Conservation (phyloP, 2,329 filamentous ascomycete genomes). For the Talaromyces sp. region DNA sequence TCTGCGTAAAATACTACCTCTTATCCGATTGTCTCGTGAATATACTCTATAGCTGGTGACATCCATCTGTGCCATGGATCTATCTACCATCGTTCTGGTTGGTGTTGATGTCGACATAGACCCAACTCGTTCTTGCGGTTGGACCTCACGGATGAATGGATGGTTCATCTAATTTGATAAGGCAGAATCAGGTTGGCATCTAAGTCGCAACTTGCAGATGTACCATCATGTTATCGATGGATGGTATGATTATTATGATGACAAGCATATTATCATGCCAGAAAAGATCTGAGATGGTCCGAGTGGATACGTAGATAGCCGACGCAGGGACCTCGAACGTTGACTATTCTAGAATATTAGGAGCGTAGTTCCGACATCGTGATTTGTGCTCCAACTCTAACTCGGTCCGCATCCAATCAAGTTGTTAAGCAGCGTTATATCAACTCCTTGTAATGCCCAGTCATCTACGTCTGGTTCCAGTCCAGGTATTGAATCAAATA, state of each 20-base stretch:
- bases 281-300: not conserved
- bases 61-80: not conserved
- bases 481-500: not conserved
- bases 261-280: not conserved
- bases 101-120: not conserved
- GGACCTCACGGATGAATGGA: not conserved
- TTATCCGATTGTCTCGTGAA: not conserved
- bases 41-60: not conserved
- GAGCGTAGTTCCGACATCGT: not conserved
- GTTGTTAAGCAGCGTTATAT: slow-evolving; percentile 2
- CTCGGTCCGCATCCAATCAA: not conserved
- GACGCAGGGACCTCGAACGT: not conserved
- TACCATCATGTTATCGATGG: not conserved
- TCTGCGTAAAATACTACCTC: not conserved
- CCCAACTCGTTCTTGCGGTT: not conserved
- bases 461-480: not conserved
- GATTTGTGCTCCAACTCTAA: not conserved
- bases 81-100: not conserved
- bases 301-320: not conserved
- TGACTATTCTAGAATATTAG: not conserved
- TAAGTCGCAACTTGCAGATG: not conserved
- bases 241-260: too few species aligned
- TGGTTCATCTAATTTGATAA: not conserved
- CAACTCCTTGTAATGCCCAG: slow-evolving; percentile 11
- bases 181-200: not conserved